Percentiles rank a stretch among this genome's conserved stretches.
Conservation (phyloP, 305 asterid genomes). For the Rubia tinctorum region DNA sequence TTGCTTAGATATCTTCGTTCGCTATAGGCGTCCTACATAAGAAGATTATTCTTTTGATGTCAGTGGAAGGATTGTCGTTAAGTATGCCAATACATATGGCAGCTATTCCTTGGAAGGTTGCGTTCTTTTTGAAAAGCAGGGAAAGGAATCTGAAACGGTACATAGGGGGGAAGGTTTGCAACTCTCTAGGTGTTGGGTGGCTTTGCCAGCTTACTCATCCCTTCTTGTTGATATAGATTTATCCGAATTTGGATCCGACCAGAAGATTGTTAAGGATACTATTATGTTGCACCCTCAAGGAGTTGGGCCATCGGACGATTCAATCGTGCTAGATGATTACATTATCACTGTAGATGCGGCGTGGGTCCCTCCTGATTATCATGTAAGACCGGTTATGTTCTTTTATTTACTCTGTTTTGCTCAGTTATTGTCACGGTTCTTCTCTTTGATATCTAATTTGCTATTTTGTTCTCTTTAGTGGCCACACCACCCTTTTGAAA, state of each 20-base stretch:
- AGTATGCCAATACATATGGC: neutral
- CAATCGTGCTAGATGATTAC: neutral
- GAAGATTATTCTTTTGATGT: neutral
- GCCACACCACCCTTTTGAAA: neutral
- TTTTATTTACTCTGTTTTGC: neutral
- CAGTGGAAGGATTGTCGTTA: neutral
- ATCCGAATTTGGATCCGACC: neutral
- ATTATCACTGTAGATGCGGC: neutral
- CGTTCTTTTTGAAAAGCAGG: neutral
- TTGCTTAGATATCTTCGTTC: neutral
- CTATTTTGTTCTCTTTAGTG: neutral
- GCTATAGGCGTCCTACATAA: no score
- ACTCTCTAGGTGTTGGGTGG: neutral
- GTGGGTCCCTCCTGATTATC: neutral
- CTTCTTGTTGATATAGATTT: neutral
- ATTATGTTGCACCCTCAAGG: neutral
- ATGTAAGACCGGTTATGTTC: neutral
- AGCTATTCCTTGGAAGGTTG: neutral
- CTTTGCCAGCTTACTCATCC: neutral
- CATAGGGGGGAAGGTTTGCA: neutral
- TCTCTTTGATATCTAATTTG: neutral
- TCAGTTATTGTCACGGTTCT: no score
- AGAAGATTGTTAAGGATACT: neutral
- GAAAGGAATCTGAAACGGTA: neutral
- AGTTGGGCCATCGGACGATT: neutral